These are phyloP conservation scores for Chlamydomonas reinhardtii DNA, from an alignment of 163 green algal species.

Conservation along the genomic window DNA sequence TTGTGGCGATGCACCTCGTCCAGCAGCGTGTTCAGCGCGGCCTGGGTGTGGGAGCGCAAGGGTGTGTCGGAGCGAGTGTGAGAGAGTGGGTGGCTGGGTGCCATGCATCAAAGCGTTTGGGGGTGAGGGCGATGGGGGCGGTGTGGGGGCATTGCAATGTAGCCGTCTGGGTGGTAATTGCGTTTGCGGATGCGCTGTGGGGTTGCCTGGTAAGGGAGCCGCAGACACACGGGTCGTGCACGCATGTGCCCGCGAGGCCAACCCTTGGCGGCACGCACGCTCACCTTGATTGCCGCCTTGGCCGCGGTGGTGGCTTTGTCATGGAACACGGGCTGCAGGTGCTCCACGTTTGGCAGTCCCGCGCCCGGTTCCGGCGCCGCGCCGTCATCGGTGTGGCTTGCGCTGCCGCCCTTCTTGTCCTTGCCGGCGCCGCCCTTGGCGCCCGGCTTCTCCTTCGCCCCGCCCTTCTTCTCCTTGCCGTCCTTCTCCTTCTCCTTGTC, in stretches of 20 bases:
- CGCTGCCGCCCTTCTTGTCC: not conserved
- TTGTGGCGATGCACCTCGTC: slow-evolving; percentile 33
- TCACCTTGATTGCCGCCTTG: slow-evolving; percentile 33
- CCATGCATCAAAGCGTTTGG: no score
- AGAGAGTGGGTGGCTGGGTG: no score
- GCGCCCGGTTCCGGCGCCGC: not conserved
- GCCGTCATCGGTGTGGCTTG: not conserved
- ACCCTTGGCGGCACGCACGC: not conserved
- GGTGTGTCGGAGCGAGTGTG: not conserved
- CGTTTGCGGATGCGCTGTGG: no score
- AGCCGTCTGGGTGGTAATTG: no score
- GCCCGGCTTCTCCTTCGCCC: not conserved
- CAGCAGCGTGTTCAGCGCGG: slow-evolving; percentile 27
- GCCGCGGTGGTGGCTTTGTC: slow-evolving; percentile 17
- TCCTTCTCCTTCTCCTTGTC: not conserved
- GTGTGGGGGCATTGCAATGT: not conserved
- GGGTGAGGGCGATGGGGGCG: not conserved
- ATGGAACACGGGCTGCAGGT: slow-evolving; percentile 26
- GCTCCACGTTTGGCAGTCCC: not conserved
- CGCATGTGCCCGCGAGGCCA: no score
- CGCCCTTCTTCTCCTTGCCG: not conserved
- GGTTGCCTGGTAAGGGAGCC: no score
- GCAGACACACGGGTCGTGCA: no score
- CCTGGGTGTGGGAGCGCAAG: not conserved
- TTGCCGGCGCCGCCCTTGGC: not conserved